Base-by-base conservation (phyloP, 768 basidiomycete genomes). In the Agaricus bisporus region DNA sequence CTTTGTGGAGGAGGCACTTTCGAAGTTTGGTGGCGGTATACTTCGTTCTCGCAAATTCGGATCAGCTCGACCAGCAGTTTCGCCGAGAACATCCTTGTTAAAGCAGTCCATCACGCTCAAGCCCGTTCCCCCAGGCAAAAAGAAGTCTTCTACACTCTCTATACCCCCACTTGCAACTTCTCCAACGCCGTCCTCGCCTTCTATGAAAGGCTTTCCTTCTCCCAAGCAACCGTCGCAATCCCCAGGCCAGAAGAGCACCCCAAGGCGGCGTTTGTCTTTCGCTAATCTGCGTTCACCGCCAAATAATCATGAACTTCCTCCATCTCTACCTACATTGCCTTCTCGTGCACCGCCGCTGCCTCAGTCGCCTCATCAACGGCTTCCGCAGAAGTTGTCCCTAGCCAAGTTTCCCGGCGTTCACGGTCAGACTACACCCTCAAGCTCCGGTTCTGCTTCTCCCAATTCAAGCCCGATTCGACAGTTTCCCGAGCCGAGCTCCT, bases 1-100 rank as follows among this genome's bases (percentile, higher is more conserved):
- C 0, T 75, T 75, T 10, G 68, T 73, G 15, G 72, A 74, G 55
- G 76, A 79, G 56, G 67, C 71, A 10, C 62, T 75, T 55, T 63
- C 71, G 20, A 69, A 71, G 36, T 75, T 77, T 50, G 73, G 72
- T 22, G 61, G 67, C 28, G 61, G 64, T 8, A 55, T 60, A 4
- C 42, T 61, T 25, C 59, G 66, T 22, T 54, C 62, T 18, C 64
- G 60, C 26, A 51, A 55, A 29, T 11, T 48, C 26, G 48, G 54
- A 26, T 35, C 28, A 32, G 28, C 37, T 17, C 28, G 45, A 29
- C 5, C 46, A 14, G 29, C 29, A 9, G 38, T 48, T 17, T 25
- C 47, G 15, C 47, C 37, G 20, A 48, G 35, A 18, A n/a, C 35
- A 10, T 42, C 53, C 32, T 43, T 38, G 17, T 38, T 54, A 36